A percentile compares a stretch with the other conserved stretches of the same genome.
Evolutionary conservation across 2,329 filamentous ascomycete species (phyloP).

Genomic region (Diaporthe australafricana): DNA sequence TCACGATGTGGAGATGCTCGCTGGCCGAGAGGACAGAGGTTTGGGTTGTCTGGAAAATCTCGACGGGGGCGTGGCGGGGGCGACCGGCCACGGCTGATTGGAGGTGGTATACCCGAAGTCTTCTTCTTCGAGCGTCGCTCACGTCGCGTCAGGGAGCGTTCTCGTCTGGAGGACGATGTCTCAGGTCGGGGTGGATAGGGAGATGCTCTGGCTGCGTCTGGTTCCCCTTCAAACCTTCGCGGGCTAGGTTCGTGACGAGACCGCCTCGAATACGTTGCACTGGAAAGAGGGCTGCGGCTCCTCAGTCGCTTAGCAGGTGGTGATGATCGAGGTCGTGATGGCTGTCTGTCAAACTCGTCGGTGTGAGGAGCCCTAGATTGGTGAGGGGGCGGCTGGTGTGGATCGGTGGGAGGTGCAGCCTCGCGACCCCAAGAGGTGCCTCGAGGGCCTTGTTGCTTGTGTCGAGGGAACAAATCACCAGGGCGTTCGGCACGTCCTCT

Average conservation of each 20-base stretch:
- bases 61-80: constrained; percentile 40
- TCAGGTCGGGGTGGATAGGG: constrained; percentile 33
- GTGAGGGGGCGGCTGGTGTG: constrained; percentile 38
- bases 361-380: constrained; percentile 21
- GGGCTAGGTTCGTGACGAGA: constrained; percentile 36
- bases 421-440: constrained; percentile 53
- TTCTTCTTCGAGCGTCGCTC: constrained; percentile 42
- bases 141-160: constrained; percentile 41
- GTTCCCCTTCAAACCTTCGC: constrained; percentile 30
- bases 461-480: constrained; percentile 43
- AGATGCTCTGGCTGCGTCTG: constrained; percentile 25
- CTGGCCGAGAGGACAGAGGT: constrained; percentile 37
- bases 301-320: constrained; percentile 44
- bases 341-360: constrained; percentile 35
- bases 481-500: constrained; percentile 48
- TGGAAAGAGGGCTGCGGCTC: constrained; percentile 43
- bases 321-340: constrained; percentile 42
- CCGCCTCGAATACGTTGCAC: constrained; percentile 37
- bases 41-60: constrained; percentile 37
- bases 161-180: constrained; percentile 37
- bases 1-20: constrained; percentile 40
- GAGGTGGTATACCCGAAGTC: constrained; percentile 39
- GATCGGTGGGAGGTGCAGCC: constrained; percentile 46
- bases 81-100: constrained; percentile 42
- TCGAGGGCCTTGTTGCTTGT: constrained; percentile 44